Evolutionary conservation across 495 filamentous ascomycete genomes (phyloP).

Genomic region (Penicillium nucicola): DNA sequence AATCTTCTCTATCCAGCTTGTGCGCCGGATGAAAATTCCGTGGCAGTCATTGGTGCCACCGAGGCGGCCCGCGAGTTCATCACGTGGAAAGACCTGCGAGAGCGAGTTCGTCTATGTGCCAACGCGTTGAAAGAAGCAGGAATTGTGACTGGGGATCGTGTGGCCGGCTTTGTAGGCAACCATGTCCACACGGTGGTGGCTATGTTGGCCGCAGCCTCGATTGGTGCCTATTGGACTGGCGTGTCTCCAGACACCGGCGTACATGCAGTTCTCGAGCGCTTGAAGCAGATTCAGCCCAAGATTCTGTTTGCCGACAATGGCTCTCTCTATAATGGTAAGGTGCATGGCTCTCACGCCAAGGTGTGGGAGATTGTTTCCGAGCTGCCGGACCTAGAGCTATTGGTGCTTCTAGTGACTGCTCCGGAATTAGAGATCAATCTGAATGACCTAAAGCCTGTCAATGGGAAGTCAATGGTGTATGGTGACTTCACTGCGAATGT

Average conservation of each 20-base stretch:
- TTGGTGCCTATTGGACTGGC: conserved; percentile 89
- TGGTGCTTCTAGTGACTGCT: conserved; percentile 69
- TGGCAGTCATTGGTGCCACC: conserved; percentile 71
- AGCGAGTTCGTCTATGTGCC: conserved; percentile 70
- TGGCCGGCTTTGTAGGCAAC: conserved; percentile 86
- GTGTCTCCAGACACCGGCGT: conserved; percentile 83
- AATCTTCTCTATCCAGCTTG: conserved; percentile 78
- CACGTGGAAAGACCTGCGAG: conserved; percentile 78
- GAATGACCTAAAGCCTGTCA: conserved; percentile 38
- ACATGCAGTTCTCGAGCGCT: conserved; percentile 74
- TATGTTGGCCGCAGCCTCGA: conserved; percentile 74
- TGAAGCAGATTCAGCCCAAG: conserved; percentile 76
- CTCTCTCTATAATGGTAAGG: conserved; percentile 83
- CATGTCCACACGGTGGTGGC: conserved; percentile 80
- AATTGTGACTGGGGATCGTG: conserved; percentile 63
- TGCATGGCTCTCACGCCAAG: conserved; percentile 69
- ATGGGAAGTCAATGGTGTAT: conserved; percentile 52
- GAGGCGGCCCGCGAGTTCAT: conserved; percentile 64
- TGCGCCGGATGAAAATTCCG: conserved; percentile 51
- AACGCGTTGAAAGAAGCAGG: conserved; percentile 63
- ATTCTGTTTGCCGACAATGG: conserved; percentile 84
- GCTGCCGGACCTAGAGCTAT: conserved; percentile 59
- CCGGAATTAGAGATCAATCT: conserved; percentile 45
- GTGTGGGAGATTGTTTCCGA: conserved; percentile 64
- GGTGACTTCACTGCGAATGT: conserved; percentile 45